phyloP scores from a whole-genome alignment of 2,329 filamentous ascomycete genomes.

The Tolypocladium capitatum region DNA sequence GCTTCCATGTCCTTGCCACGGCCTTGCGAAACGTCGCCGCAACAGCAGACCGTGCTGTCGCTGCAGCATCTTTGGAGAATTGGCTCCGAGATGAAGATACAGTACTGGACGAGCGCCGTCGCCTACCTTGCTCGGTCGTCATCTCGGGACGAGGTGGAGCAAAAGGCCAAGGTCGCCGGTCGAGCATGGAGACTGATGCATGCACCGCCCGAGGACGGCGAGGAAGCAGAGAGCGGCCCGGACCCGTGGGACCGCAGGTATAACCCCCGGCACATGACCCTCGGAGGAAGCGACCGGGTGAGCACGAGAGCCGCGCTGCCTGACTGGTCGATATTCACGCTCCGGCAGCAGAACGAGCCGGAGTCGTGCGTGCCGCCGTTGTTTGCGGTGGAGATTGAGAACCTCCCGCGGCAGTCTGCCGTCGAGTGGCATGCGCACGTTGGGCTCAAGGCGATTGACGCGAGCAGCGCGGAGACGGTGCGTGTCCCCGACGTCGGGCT shows the following conservation, averaged over 20 bases:
- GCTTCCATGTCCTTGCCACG: constrained; percentile 55
- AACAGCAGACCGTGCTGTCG: constrained; percentile 53
- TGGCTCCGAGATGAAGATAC: constrained; percentile 55
- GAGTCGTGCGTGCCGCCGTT: constrained; percentile 43
- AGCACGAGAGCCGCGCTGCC: constrained; percentile 25
- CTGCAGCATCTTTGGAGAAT: constrained; percentile 87
- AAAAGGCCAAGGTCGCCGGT: constrained; percentile 28
- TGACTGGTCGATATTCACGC: constrained; percentile 32
- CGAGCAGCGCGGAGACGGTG: constrained; percentile 14
- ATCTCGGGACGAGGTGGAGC: constrained; percentile 13
- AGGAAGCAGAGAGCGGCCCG: constrained; percentile 33
- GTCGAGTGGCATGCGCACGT: constrained; percentile 75
- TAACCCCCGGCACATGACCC: constrained; percentile 34
- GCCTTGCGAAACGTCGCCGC: constrained; percentile 25
- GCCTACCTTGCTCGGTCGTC: constrained; percentile 50
- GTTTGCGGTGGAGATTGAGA: constrained; percentile 62
- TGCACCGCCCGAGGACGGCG: constrained; percentile 27
- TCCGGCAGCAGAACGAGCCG: constrained; percentile 21
- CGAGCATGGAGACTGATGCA: constrained; percentile 36
- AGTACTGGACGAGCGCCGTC: constrained; percentile 63
- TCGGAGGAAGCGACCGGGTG: constrained; percentile 16
- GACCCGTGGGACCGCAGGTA: constrained; percentile 60
- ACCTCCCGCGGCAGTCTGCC: constrained; percentile 57
- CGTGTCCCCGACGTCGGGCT: constrained; percentile 6
- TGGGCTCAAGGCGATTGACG: constrained; percentile 32